Base-by-base conservation (phyloP, 2,329 filamentous ascomycete genomes). In the Alternaria solani region DNA sequence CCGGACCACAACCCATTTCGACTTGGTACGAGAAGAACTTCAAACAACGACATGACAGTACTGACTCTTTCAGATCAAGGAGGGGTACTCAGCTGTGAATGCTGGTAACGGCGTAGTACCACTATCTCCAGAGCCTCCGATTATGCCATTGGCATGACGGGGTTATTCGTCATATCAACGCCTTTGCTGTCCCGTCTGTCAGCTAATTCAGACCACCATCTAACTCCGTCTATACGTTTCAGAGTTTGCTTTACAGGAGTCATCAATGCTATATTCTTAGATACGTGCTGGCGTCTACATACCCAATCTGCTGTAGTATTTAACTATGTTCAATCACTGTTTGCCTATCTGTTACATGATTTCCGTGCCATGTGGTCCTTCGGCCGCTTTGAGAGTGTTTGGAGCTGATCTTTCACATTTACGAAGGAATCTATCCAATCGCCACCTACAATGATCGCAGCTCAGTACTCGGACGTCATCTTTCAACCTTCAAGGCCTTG, bases 1-100 rank as follows among this genome's bases (percentile, higher is more conserved):
- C 55, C 72, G 66, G 52, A 62, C 59, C 16, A 75, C 71, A 11
- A 77, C 74, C 1, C 51, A 65, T 16, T 74, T 78, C 16, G 71
- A 73, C 16, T 55, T 57, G 8, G 70, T 74, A 64, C 52, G 65
- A 58, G 25, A 23, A 55, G 64, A 57, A 34, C 14, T 39, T 2
- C 23, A 47, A 51, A n/a, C 0, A 28, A 23, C 16, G 8, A 9
- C 11, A 25, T 8, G 4, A 25, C 7, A 9, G 41, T 9, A 20
- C 62, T 68, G 23, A 70, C 18, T 23, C 4, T 7, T 7, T 4
- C 23, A 77, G 75, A 76, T 75, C 38, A 75, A 73, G 46, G 61
- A 48, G 14, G 72, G 72, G 5, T 77, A 78, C 44, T 61, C 75
- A 12, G 63, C 66, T 5, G 71, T 74, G 5, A 55, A 57, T 7